These are phyloP conservation scores for Basipetospora chlamydospora DNA, from an alignment of 2,329 filamentous ascomycete species.

Conservation along the genomic window DNA sequence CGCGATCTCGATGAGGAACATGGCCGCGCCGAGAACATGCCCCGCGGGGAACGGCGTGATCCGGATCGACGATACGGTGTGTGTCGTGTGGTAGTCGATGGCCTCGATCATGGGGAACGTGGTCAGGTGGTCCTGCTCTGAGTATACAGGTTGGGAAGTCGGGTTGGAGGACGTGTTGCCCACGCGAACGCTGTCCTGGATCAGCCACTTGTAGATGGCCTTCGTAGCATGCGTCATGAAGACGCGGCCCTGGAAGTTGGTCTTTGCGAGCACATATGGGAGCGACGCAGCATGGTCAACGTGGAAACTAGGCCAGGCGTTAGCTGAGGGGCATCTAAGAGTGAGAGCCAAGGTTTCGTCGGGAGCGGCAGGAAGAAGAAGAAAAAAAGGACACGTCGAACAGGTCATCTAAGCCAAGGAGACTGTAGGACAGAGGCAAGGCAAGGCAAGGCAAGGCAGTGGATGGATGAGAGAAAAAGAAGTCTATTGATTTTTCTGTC, in stretches of 20 bases:
- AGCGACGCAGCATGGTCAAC: slow-evolving; percentile 97
- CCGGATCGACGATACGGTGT: slow-evolving; percentile 89
- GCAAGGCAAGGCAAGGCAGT: background rate
- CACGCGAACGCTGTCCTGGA: slow-evolving; percentile 90
- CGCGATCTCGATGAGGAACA: slow-evolving; percentile 96
- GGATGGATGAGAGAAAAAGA: background rate
- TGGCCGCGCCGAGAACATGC: slow-evolving; percentile 93
- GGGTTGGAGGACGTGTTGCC: slow-evolving; percentile 53
- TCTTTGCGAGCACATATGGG: slow-evolving; percentile 93
- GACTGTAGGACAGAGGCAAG: no score
- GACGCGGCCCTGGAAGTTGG: slow-evolving; percentile 88
- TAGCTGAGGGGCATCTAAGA: slow-evolving; percentile 2
- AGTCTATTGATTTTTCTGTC: slow-evolving; percentile 3
- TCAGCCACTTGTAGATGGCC: slow-evolving; percentile 99
- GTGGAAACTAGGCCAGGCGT: slow-evolving; percentile 58
- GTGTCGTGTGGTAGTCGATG: slow-evolving; percentile 95
- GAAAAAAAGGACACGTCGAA: no score
- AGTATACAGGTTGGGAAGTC: slow-evolving; percentile 68
- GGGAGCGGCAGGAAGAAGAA: background rate
- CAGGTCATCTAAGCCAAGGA: no score
- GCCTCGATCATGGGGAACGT: slow-evolving; percentile 92
- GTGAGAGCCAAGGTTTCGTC: no score
- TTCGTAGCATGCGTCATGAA: slow-evolving; percentile 99
- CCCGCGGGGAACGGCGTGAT: slow-evolving; percentile 96
- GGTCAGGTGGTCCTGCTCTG: slow-evolving; percentile 84